These are phyloP conservation scores for Sungouiella thailandica DNA, from an alignment of 805 yeast genomes.

Conservation along the genomic window DNA sequence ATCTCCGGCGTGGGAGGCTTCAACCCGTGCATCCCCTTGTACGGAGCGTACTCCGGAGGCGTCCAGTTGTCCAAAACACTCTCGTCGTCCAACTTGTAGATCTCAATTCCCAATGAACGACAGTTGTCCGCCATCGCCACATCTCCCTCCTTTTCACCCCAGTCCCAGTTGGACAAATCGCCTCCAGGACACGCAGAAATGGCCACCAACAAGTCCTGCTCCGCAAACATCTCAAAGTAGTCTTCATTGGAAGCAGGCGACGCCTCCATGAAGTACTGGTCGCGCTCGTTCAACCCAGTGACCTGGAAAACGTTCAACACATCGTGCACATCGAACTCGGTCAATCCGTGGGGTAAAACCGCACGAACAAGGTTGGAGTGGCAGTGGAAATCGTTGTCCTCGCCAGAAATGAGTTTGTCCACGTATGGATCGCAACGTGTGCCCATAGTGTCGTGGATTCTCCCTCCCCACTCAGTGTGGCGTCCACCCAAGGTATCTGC, in stretches of 20 bases:
- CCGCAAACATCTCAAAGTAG: conserved; percentile 64
- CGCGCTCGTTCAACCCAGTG: conserved; percentile 60
- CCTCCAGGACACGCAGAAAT: conserved; percentile 70
- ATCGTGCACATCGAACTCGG: conserved; percentile 64
- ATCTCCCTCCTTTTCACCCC: conserved; percentile 54
- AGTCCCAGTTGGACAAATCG: conserved; percentile 62
- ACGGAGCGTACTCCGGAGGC: conserved; percentile 46
- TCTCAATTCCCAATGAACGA: conserved; percentile 59
- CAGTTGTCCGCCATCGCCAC: conserved; percentile 57
- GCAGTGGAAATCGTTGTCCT: conserved; percentile 62
- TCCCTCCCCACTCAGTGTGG: conserved; percentile 61
- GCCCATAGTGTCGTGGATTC: conserved; percentile 62
- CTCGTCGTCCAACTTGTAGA: conserved; percentile 47
- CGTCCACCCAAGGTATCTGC: conserved; percentile 53
- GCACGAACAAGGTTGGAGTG: conserved; percentile 62
- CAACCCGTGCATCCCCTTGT: conserved; percentile 57
- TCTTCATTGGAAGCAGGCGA: conserved; percentile 59
- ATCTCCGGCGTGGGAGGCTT: conserved; percentile 9
- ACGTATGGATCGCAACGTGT: conserved; percentile 70
- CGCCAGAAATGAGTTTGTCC: conserved; percentile 58
- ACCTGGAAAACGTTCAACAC: conserved; percentile 67
- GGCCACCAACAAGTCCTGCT: conserved; percentile 59
- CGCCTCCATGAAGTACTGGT: conserved; percentile 67
- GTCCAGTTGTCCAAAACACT: conserved; percentile 45
- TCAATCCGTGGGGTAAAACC: conserved; percentile 53